Conservation (phyloP, 2,329 filamentous ascomycete species). For the Rhynchosporium secalis region DNA sequence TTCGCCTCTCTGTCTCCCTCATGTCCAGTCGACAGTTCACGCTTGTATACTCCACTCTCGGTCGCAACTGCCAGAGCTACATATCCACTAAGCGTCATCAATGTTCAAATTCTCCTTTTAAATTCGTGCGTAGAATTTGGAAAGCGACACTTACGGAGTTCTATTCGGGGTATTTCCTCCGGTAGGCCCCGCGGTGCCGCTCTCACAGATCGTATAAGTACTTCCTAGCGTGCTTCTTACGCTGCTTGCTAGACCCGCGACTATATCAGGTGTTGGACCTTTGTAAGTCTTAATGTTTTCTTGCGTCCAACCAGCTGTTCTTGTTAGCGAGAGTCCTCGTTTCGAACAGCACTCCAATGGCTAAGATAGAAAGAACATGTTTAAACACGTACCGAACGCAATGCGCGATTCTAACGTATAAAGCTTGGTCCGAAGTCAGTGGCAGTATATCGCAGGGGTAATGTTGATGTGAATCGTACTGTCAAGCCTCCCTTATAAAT, state of each 20-base stretch:
- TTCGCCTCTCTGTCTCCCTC: constrained; percentile 56
- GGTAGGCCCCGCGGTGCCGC: constrained; percentile 64
- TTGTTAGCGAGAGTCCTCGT: not conserved
- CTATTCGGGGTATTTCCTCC: constrained; percentile 57
- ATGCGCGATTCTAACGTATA: constrained; percentile 39
- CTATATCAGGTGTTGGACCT: constrained; percentile 60
- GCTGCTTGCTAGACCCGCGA: constrained; percentile 55
- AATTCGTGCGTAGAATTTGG: not conserved
- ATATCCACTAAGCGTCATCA: constrained; percentile 50
- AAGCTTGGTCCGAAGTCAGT: constrained; percentile 25
- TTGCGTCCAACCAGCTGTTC: constrained; percentile 57
- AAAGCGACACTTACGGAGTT: constrained; percentile 46
- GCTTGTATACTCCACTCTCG: constrained; percentile 51
- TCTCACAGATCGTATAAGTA: constrained; percentile 60
- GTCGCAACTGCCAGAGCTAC: constrained; percentile 61
- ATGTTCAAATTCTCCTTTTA: not conserved
- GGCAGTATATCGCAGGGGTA: not conserved
- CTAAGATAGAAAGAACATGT: not conserved
- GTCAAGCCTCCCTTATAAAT: constrained; percentile 65
- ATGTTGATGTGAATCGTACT: constrained; percentile 30
- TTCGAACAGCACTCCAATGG: not conserved
- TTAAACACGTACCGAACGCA: constrained; percentile 33
- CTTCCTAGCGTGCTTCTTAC: constrained; percentile 54
- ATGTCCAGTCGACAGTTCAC: constrained; percentile 57
- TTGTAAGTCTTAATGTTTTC: constrained; percentile 52